phyloP scores from a whole-genome alignment of 192 early-diverging fungal species.

The Coemansia sp. region DNA sequence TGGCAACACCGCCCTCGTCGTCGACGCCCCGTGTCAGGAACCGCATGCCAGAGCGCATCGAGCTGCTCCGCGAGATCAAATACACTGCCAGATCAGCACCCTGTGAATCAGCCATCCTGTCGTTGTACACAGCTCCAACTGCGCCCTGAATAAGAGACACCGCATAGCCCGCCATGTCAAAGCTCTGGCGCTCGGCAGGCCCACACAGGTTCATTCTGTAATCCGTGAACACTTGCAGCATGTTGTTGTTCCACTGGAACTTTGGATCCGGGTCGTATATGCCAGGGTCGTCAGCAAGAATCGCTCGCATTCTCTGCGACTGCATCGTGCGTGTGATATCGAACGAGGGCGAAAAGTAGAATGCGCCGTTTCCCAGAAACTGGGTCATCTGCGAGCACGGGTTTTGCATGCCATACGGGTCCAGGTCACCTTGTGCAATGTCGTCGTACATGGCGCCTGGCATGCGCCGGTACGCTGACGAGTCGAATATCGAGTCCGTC shows the following conservation, averaged over 20 bases:
- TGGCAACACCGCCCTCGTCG: constrained; percentile 95
- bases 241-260: constrained; percentile 91
- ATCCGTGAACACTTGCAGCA: constrained; percentile 76
- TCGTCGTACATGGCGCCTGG: constrained; percentile 48
- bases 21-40: constrained; percentile 95
- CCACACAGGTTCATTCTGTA: constrained; percentile 76
- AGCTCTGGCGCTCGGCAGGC: constrained; percentile 58
- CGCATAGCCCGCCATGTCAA: constrained; percentile 77
- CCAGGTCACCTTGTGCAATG: constrained; percentile 40
- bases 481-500: constrained; percentile 69
- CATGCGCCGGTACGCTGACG: constrained; percentile 33
- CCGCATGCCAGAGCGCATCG: constrained; percentile 75
- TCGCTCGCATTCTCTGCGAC: constrained; percentile 56
- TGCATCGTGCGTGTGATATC: constrained; percentile 86
- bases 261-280: constrained; percentile 58
- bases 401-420: constrained; percentile 56
- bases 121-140: constrained; percentile 30
- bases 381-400: constrained; percentile 76
- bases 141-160: constrained; percentile 56
- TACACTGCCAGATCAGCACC: constrained; percentile 19
- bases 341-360: constrained; percentile 88
- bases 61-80: constrained; percentile 52
- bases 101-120: background rate
- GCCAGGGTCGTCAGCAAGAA: constrained; percentile 40
- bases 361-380: constrained; percentile 81